Base-by-base conservation (phyloP, 441 rosid species). In the Erysimum cheiri region DNA sequence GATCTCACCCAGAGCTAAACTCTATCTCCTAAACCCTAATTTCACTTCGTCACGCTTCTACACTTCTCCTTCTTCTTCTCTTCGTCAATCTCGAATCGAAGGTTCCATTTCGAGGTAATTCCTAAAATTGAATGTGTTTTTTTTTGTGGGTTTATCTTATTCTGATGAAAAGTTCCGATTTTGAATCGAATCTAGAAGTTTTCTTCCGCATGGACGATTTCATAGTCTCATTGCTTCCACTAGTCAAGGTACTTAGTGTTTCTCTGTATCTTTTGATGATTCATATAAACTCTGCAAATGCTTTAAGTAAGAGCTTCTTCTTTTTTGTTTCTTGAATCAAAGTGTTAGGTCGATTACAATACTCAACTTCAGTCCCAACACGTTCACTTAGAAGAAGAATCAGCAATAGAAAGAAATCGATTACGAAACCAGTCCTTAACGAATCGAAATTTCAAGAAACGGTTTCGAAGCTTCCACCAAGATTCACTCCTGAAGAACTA, bases 401-500 rank as follows among this genome's bases (percentile, higher is more conserved):
- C 49, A 86, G 80, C 76, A 89, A 86, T 76, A 81, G 95, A 78
- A 53, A 67, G 66, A 78, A 85, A 80, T 74, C 86, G 5, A 63
- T 32, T 22, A 68, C 54, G 31, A 85, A 80, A 70, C 91, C 93
- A 4, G 59, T 81, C 31, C 87, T 93, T 11, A 80, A 93, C 12
- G 80, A 85, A 78, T 64, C 80, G 9, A 81, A 72, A 29, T 88
- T 87, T 71, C 83, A 77, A 50, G 71, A 64, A 40, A 78, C 85
- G 3, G 24, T 93, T 13, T 82, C 89, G 13, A 71, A 73, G 17
- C 90, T 93, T 61, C 88, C 86, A 0, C 87, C 92, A 8, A 85
- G 96, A 60, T 91, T 93, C 71, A 78, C 82, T 6, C 82, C 84
- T 53, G 96, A 91, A 71, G 93, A 89, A 13, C 80, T 93, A 10